A percentile compares a stretch with the other conserved stretches of the same genome.
These are phyloP conservation scores for Hypoxylon sp. DNA, from an alignment of 2,329 filamentous ascomycete genomes.

Conservation along the genomic window DNA sequence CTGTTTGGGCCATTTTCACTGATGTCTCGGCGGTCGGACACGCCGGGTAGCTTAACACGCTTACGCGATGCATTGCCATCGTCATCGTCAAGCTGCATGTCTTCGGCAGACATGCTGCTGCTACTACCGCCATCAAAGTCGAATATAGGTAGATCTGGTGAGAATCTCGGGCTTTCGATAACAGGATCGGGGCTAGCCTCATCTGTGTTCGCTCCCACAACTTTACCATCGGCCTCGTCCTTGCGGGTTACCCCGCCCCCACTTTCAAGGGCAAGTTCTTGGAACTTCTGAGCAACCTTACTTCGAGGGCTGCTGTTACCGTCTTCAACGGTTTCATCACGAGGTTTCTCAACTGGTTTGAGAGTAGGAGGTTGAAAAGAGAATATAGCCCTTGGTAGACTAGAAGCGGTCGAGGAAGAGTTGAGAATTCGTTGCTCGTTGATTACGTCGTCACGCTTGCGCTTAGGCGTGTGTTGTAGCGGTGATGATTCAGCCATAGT, in stretches of 20 bases:
- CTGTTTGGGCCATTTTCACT: constrained; percentile 24
- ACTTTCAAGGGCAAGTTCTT: constrained; percentile 63
- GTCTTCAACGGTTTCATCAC: constrained; percentile 56
- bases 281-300: constrained; percentile 67
- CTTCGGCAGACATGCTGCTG: constrained; percentile 31
- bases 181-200: constrained; percentile 31
- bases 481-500: constrained; percentile 47
- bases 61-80: constrained; percentile 55
- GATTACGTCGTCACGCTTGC: constrained; percentile 60
- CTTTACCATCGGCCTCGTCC: constrained; percentile 42
- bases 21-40: constrained; percentile 29
- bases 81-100: constrained; percentile 54
- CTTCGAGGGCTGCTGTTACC: constrained; percentile 68
- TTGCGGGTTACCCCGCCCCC: constrained; percentile 61
- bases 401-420: constrained; percentile 47
- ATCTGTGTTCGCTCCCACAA: constrained; percentile 37
- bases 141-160: constrained; percentile 48
- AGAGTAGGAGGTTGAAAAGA: constrained; percentile 61
- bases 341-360: constrained; percentile 44
- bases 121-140: constrained; percentile 49
- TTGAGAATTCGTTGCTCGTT: constrained; percentile 52
- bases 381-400: constrained; percentile 55
- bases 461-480: constrained; percentile 60
- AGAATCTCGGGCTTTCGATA: constrained; percentile 34
- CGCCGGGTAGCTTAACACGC: constrained; percentile 57